These are phyloP conservation scores for Debaryomycetaceae sp. DNA, from an alignment of 1,139 yeast species.

Conservation along the genomic window DNA sequence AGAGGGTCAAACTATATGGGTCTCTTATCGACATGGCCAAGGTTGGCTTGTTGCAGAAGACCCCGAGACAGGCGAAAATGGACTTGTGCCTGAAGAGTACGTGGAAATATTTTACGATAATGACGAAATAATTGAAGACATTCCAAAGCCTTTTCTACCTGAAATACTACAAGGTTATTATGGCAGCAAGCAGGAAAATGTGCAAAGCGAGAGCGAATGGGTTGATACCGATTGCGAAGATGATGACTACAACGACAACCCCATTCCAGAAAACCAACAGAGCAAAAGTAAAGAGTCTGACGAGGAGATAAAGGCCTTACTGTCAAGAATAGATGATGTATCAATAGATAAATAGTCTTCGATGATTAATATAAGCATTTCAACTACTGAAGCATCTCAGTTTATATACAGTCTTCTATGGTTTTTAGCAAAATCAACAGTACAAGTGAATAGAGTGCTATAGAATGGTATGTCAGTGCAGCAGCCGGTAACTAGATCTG, in stretches of 20 bases:
- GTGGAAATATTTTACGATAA: conserved; percentile 52
- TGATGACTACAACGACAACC: conserved; percentile 6
- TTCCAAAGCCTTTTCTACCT: conserved; percentile 49
- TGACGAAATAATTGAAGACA: conserved; percentile 28
- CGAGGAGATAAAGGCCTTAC: not conserved
- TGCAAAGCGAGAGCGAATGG: conserved; percentile 25
- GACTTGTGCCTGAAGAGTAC: conserved; percentile 93
- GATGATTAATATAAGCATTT: not conserved
- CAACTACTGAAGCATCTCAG: not conserved
- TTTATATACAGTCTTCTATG: not conserved
- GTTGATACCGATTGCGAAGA: conserved; percentile 32
- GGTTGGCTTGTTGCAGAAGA: conserved; percentile 98
- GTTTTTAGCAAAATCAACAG: not conserved
- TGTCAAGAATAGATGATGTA: not conserved
- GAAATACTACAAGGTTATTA: conserved; percentile 27
- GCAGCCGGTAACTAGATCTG: conserved; percentile 4
- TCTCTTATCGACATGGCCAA: conserved; percentile 90
- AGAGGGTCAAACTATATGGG: conserved; percentile 84
- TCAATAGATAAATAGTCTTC: not conserved
- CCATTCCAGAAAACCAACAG: conserved; percentile 1
- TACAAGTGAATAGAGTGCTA: not conserved
- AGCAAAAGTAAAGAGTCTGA: not conserved
- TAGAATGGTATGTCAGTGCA: conserved; percentile 2
- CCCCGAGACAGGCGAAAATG: conserved; percentile 75
- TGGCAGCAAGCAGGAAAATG: conserved; percentile 8